These are phyloP conservation scores for Candida pseudocylindracea DNA, from an alignment of 1,139 yeast species.

Conservation along the genomic window DNA sequence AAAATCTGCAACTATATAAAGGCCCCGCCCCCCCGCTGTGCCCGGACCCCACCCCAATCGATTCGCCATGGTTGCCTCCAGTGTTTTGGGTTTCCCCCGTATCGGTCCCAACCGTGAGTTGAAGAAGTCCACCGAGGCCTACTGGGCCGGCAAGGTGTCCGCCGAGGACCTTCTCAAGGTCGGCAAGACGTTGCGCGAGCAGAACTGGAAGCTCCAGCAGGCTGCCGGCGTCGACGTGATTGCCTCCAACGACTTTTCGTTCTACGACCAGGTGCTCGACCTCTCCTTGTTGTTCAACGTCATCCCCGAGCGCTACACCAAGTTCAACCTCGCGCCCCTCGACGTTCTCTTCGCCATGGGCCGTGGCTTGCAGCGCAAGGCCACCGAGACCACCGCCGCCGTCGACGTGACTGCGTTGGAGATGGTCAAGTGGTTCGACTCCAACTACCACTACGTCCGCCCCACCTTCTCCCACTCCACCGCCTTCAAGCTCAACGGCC, in stretches of 20 bases:
- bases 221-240: slow-evolving; percentile 94
- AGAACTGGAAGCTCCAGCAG: slow-evolving; percentile 96
- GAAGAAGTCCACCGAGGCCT: slow-evolving; percentile 95
- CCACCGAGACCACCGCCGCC: slow-evolving; percentile 67
- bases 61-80: slow-evolving; percentile 81
- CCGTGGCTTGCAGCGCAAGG: slow-evolving; percentile 97
- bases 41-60: too few relatives aligned
- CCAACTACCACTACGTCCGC: slow-evolving; percentile 98
- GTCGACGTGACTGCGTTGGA: slow-evolving; percentile 98
- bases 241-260: slow-evolving; percentile 95
- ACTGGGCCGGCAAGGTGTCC: slow-evolving; percentile 89
- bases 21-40: too few relatives aligned
- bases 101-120: slow-evolving; percentile 98
- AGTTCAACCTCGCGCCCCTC: slow-evolving; percentile 71
- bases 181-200: slow-evolving; percentile 88
- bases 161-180: slow-evolving; percentile 76
- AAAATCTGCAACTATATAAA: too few relatives aligned
- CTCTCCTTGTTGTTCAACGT: slow-evolving; percentile 83
- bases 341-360: slow-evolving; percentile 98
- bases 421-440: slow-evolving; percentile 99
- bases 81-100: slow-evolving; percentile 99
- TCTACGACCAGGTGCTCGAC: slow-evolving; percentile 92
- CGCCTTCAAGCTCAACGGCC: slow-evolving; percentile 85
- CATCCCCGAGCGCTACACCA: slow-evolving; percentile 90
- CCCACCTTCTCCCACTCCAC: slow-evolving; percentile 96